phyloP scores from a whole-genome alignment of 2,329 filamentous ascomycete genomes.

The Botrytis fabae region DNA sequence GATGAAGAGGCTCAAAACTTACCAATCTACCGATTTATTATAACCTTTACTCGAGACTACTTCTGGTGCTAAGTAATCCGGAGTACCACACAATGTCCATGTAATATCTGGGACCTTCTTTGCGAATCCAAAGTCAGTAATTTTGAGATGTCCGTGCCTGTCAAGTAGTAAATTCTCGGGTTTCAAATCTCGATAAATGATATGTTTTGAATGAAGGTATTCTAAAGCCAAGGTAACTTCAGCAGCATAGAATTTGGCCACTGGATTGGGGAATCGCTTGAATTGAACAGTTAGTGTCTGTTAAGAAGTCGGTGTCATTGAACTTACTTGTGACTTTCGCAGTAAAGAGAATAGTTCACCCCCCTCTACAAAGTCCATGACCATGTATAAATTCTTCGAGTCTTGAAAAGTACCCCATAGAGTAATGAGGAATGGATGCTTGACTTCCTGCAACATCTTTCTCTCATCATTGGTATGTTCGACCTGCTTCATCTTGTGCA shows the following conservation, averaged over 20 bases:
- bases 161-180: constrained; percentile 91
- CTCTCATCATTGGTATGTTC: constrained; percentile 99
- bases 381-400: constrained; percentile 95
- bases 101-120: constrained; percentile 99
- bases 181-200: constrained; percentile 97
- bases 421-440: constrained; percentile 96
- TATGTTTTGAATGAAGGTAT: constrained; percentile 90
- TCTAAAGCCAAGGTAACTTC: constrained; percentile 95
- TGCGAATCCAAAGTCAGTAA: constrained; percentile 97
- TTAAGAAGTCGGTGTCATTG: constrained; percentile 1
- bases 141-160: constrained; percentile 91
- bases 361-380: constrained; percentile 99
- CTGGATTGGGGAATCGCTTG: constrained; percentile 95
- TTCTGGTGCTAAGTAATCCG: constrained; percentile 95
- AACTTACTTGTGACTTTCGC: constrained; percentile 78
- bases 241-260: constrained; percentile 98
- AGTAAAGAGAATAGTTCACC: constrained; percentile 95
- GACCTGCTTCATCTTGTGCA: constrained; percentile 99
- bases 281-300: constrained; percentile 22
- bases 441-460: constrained; percentile 92
- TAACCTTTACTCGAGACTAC: constrained; percentile 99
- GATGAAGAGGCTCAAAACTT: constrained; percentile 45
- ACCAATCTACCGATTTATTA: constrained; percentile 98
- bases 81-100: constrained; percentile 96
- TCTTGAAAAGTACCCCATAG: constrained; percentile 99